Percentiles rank a stretch among this genome's conserved stretches.
These are phyloP conservation scores for Crithidia acanthocephali DNA, from an alignment of 208 protist species.

Conservation along the genomic window DNA sequence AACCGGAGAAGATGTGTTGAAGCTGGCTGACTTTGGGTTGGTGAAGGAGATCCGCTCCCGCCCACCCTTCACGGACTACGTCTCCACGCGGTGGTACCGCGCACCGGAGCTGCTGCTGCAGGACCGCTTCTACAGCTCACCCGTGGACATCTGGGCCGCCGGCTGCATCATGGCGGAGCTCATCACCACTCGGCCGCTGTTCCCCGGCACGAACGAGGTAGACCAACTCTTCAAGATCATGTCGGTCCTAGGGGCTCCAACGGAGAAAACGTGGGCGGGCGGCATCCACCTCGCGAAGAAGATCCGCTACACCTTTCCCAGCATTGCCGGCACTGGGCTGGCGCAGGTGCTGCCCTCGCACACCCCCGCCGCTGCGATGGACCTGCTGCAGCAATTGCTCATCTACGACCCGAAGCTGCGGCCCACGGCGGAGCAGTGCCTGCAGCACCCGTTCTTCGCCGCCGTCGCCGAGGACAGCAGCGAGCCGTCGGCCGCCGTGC, in stretches of 20 bases:
- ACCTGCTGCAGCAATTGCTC: slow-evolving; percentile 94
- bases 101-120: slow-evolving; percentile 98
- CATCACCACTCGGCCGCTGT: slow-evolving; percentile 97
- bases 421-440: slow-evolving; percentile 93
- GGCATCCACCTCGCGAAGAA: slow-evolving; percentile 76
- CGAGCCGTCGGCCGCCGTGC: slow-evolving; percentile 38
- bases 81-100: slow-evolving; percentile 99
- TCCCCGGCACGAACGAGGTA: slow-evolving; percentile 89
- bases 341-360: slow-evolving; percentile 72
- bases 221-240: slow-evolving; percentile 88
- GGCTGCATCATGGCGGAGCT: slow-evolving; percentile 99
- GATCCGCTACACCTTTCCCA: slow-evolving; percentile 83
- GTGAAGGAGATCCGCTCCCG: slow-evolving; percentile 47
- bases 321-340: slow-evolving; percentile 62
- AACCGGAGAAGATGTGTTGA: slow-evolving; percentile 88
- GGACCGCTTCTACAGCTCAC: slow-evolving; percentile 91
- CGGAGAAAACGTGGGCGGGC: slow-evolving; percentile 72
- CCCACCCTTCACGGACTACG: slow-evolving; percentile 95
- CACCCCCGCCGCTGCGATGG: slow-evolving; percentile 88
- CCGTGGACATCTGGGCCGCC: slow-evolving; percentile 96
- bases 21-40: slow-evolving; percentile 96
- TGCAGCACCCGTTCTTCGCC: slow-evolving; percentile 94
- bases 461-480: slow-evolving; percentile 64
- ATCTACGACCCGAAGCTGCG: slow-evolving; percentile 96
- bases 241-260: slow-evolving; percentile 81